These are phyloP conservation scores for Tranzscheliella williamsii DNA, from an alignment of 1,284 basidiomycete genomes.

Conservation along the genomic window DNA sequence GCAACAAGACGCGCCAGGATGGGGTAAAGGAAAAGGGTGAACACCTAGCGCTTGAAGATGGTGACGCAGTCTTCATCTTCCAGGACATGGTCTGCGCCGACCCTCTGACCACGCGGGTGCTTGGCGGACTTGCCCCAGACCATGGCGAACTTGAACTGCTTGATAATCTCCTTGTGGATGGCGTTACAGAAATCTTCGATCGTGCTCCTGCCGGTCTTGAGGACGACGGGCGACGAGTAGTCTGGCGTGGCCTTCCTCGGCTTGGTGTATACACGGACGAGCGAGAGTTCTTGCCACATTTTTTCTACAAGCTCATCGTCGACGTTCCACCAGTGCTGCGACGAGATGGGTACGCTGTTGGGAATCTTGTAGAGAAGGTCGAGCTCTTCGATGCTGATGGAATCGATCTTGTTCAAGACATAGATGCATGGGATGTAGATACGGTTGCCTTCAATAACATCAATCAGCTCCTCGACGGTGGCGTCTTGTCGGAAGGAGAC, in stretches of 20 bases:
- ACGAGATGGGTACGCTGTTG: conserved; percentile 90
- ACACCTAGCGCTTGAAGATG: conserved; percentile 53
- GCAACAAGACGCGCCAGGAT: too few relatives aligned
- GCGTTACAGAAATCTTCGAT: conserved; percentile 82
- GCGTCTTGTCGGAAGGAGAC: conserved; percentile 88
- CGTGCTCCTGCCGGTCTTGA: conserved; percentile 67
- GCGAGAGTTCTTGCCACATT: conserved; percentile 60
- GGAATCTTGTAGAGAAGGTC: conserved; percentile 90
- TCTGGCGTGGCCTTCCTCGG: conserved; percentile 89
- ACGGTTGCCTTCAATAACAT: conserved; percentile 65
- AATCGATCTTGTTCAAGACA: conserved; percentile 74
- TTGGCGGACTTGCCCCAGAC: conserved; percentile 95
- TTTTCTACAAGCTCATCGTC: conserved; percentile 89
- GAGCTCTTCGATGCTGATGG: conserved; percentile 91
- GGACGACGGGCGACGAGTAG: conserved; percentile 72
- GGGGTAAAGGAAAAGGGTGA: too few relatives aligned
- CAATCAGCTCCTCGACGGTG: conserved; percentile 97
- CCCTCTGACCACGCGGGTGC: conserved; percentile 93
- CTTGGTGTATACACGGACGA: conserved; percentile 78
- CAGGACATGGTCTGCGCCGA: conserved; percentile 66
- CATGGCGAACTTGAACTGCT: conserved; percentile 85
- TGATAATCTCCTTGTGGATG: conserved; percentile 88
- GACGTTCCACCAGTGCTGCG: conserved; percentile 91
- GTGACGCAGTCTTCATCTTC: conserved; percentile 52
- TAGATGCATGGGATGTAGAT: conserved; percentile 69